Conservation (phyloP, 1,284 basidiomycete species). For the Ganoderma boninense region DNA sequence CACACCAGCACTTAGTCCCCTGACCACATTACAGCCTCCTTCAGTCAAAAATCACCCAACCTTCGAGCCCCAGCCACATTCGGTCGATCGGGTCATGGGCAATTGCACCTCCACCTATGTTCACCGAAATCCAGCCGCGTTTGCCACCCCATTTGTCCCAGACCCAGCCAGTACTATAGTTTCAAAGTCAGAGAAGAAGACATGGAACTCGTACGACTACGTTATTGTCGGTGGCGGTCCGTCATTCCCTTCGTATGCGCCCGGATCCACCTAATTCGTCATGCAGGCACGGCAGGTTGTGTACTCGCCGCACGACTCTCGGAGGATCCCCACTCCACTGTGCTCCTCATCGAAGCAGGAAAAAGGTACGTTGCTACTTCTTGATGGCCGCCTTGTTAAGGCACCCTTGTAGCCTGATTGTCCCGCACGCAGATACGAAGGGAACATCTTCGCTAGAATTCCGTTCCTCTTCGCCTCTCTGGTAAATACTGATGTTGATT, state of each 20-base stretch:
- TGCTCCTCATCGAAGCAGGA: conserved; percentile 34
- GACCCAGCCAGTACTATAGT: not conserved
- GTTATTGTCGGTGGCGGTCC: conserved; percentile 56
- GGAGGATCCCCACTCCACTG: conserved; percentile 7
- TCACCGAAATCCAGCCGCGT: not conserved
- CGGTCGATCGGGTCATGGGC: not conserved
- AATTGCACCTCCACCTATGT: not conserved
- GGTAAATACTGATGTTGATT: conserved; percentile 21
- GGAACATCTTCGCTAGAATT: conserved; percentile 25
- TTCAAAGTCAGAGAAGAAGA: not conserved
- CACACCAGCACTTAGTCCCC: too few species aligned
- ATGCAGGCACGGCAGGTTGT: conserved; percentile 22
- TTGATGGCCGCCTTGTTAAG: too few species aligned
- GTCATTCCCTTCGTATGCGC: not conserved
- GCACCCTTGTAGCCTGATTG: too few species aligned
- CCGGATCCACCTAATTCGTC: not conserved
- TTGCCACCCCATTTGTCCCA: not conserved
- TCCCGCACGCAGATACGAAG: conserved; percentile 15
- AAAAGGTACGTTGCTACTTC: conserved; percentile 16
- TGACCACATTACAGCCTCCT: too few species aligned
- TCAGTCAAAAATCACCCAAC: too few species aligned
- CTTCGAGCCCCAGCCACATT: not conserved
- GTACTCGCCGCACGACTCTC: conserved; percentile 16
- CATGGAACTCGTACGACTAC: conserved; percentile 42
- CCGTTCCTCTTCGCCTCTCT: conserved; percentile 27